Percentiles rank a stretch among this genome's conserved stretches.
phyloP scores from a whole-genome alignment of 495 filamentous ascomycete genomes.

The Aspergillus bertholletiae region DNA sequence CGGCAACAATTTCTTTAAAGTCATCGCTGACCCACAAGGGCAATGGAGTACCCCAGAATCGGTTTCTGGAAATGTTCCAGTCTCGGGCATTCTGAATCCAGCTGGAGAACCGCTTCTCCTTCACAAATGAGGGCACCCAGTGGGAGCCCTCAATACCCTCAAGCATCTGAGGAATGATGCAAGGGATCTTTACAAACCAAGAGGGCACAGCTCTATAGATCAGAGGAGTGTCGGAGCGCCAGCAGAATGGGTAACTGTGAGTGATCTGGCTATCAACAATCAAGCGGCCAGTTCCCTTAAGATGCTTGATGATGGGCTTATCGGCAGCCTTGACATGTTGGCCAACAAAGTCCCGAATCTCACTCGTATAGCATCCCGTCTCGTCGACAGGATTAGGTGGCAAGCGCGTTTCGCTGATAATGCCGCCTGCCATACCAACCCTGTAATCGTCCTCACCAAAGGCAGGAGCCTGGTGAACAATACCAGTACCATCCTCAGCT shows the following conservation, averaged over 20 bases:
- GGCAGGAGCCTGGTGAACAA: conserved; percentile 93
- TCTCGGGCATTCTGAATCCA: conserved; percentile 93
- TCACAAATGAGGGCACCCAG: conserved; percentile 92
- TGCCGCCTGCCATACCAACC: conserved; percentile 70
- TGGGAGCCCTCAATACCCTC: conserved; percentile 85
- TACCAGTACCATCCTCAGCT: conserved; percentile 86
- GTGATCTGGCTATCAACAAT: conserved; percentile 87
- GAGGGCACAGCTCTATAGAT: conserved; percentile 93
- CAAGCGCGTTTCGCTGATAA: conserved; percentile 70
- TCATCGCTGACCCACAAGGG: conserved; percentile 93
- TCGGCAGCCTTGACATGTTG: conserved; percentile 94
- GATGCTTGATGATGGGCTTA: conserved; percentile 87
- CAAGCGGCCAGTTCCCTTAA: conserved; percentile 76
- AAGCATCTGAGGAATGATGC: conserved; percentile 86
- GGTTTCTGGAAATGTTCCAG: conserved; percentile 94
- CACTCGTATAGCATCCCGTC: conserved; percentile 72
- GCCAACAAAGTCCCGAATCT: conserved; percentile 81
- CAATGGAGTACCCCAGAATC: conserved; percentile 96
- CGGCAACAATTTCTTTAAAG: conserved; percentile 77
- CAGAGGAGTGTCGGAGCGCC: conserved; percentile 90
- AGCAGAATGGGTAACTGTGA: conserved; percentile 95
- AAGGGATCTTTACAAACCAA: conserved; percentile 89
- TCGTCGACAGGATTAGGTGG: conserved; percentile 92
- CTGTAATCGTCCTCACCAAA: conserved; percentile 98
- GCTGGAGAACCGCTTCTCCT: conserved; percentile 81